These are phyloP conservation scores for Eragrostis curvula DNA, from an alignment of 176 grass and related monocot genomes.

Conservation along the genomic window DNA sequence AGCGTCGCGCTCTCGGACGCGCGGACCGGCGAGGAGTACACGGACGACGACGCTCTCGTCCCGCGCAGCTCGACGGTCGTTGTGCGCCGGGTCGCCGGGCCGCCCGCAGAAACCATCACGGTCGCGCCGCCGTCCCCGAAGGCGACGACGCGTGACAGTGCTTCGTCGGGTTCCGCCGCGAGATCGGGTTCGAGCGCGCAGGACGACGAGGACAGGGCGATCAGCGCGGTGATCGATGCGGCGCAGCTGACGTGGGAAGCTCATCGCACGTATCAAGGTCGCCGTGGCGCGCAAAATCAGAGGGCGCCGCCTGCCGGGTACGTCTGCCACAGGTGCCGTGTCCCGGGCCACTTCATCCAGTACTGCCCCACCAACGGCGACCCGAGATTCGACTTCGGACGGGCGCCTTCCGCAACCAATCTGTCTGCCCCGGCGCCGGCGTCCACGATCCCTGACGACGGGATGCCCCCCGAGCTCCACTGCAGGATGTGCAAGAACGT, in stretches of 20 bases:
- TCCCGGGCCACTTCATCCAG: conserved; percentile 47
- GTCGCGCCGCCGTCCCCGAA: background rate
- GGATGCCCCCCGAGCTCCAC: conserved; percentile 33
- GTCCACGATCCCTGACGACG: background rate
- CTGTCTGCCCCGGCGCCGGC: background rate
- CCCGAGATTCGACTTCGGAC: conserved; percentile 27
- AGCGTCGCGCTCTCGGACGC: too few relatives aligned
- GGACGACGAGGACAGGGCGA: conserved; percentile 19
- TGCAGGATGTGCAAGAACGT: conserved; percentile 38
- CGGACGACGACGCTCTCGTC: too few relatives aligned
- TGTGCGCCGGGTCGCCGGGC: background rate
- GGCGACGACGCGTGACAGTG: too few relatives aligned
- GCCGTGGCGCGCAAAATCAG: background rate
- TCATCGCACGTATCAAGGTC: background rate
- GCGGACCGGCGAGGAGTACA: too few relatives aligned
- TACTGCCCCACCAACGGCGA: conserved; percentile 39
- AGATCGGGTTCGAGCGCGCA: background rate
- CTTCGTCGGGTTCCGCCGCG: background rate
- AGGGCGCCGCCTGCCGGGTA: conserved; percentile 28
- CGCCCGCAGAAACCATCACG: conserved; percentile 32
- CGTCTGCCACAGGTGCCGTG: conserved; percentile 38
- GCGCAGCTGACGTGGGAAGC: conserved; percentile 1
- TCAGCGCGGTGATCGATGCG: conserved; percentile 32
- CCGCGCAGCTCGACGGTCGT: too few relatives aligned
- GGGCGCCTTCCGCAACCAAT: background rate